phyloP scores from a whole-genome alignment of 345 rosid genomes.

The Stellera chamaejasme region DNA sequence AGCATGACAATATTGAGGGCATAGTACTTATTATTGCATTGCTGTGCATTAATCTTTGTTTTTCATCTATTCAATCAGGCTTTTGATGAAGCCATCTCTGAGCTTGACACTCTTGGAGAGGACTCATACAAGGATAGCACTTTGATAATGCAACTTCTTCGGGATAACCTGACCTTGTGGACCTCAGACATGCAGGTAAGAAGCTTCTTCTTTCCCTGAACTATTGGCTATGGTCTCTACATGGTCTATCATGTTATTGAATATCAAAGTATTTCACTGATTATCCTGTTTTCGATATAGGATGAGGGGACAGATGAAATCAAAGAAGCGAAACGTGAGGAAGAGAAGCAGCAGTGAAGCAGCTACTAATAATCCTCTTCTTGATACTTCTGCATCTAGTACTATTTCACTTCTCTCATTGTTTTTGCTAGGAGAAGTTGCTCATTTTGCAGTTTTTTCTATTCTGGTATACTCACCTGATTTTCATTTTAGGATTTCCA shows the following conservation, averaged over 20 bases:
- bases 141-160: slow-evolving; percentile 51
- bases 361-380: neutral
- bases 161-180: slow-evolving; percentile 51
- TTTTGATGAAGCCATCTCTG: slow-evolving; percentile 70
- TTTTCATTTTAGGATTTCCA: slow-evolving; percentile 10
- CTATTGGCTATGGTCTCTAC: neutral
- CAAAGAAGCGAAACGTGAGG: slow-evolving; percentile 38
- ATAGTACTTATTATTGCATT: neutral
- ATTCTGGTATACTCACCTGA: slow-evolving; percentile 12
- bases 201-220: neutral
- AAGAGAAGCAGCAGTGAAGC: slow-evolving; percentile 30
- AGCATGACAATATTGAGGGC: neutral
- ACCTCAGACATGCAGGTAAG: slow-evolving; percentile 38
- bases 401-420: slow-evolving; percentile 22
- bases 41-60: neutral
- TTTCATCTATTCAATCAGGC: slow-evolving; percentile 20
- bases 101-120: slow-evolving; percentile 55
- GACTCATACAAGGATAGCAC: slow-evolving; percentile 74
- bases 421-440: slow-evolving; percentile 29
- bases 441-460: slow-evolving; percentile 24
- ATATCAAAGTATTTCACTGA: neutral
- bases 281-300: slow-evolving; percentile 12
- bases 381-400: too few species aligned
- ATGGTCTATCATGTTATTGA: neutral
- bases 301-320: slow-evolving; percentile 41